Conservation (phyloP, 2,329 filamentous ascomycete species). For the Nakataea oryzae region DNA sequence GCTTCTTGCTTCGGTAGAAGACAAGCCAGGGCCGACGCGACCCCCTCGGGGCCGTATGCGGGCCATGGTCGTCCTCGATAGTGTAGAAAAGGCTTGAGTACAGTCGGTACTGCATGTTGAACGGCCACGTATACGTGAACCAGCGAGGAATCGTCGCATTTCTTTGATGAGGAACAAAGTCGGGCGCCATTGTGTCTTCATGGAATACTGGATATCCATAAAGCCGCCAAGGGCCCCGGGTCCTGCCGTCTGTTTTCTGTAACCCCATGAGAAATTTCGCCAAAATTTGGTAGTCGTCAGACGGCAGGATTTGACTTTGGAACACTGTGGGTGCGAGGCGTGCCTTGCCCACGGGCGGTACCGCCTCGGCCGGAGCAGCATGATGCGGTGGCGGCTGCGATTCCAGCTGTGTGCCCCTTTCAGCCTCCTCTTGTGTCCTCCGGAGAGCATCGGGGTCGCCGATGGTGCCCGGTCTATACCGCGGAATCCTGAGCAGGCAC, state of each 20-base stretch:
- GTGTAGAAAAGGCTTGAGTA: conserved; percentile 41
- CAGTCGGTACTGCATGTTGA: conserved; percentile 19
- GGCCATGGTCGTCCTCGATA: conserved; percentile 25
- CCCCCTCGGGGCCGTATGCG: conserved; percentile 9
- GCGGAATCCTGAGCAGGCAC: conserved; percentile 19
- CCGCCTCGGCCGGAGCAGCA: neutral
- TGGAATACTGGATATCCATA: conserved; percentile 30
- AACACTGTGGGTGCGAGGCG: neutral
- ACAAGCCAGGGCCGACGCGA: conserved; percentile 39
- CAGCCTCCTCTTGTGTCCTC: neutral
- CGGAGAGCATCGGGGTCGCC: conserved; percentile 24
- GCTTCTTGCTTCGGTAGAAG: conserved; percentile 30
- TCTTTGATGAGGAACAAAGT: conserved; percentile 17
- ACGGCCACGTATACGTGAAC: conserved; percentile 18
- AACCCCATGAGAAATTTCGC: neutral
- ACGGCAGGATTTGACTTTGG: neutral
- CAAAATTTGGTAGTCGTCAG: neutral
- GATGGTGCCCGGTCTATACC: conserved; percentile 21
- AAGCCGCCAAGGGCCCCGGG: neutral
- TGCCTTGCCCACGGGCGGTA: neutral
- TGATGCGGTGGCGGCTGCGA: neutral
- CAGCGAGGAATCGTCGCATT: conserved; percentile 23
- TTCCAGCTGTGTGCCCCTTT: neutral
- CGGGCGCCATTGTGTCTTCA: conserved; percentile 26
- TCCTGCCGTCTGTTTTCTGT: neutral